phyloP scores from a whole-genome alignment of 306 rosid genomes.

The Pachyrhizus erosus region DNA sequence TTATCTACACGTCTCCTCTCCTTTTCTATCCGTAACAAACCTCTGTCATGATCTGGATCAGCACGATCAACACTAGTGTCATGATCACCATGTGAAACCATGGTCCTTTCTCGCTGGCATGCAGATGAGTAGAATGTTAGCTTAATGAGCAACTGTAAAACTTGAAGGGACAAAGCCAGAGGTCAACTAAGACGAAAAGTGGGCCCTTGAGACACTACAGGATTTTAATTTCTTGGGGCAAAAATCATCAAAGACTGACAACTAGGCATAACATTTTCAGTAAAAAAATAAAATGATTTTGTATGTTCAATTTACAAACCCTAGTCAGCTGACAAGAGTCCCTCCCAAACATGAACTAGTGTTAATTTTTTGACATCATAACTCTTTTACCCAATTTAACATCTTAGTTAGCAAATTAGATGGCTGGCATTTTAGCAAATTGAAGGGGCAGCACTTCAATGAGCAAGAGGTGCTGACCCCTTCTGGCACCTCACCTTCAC shows the following conservation, averaged over 20 bases:
- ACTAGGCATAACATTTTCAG: slow-evolving; percentile 25
- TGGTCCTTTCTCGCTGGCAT: slow-evolving; percentile 76
- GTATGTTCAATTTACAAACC: slow-evolving; percentile 35
- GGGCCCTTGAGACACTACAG: background rate
- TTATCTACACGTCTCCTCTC: slow-evolving; percentile 87
- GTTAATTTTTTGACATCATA: slow-evolving; percentile 18
- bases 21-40: slow-evolving; percentile 71
- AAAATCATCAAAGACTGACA: slow-evolving; percentile 3
- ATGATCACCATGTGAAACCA: slow-evolving; percentile 71
- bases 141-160: slow-evolving; percentile 44
- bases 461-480: slow-evolving; percentile 22
- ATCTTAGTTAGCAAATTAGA: slow-evolving; percentile 31
- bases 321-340: slow-evolving; percentile 35
- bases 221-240: slow-evolving; percentile 24
- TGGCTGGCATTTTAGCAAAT: slow-evolving; percentile 17
- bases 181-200: background rate
- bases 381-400: slow-evolving; percentile 39
- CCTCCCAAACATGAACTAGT: slow-evolving; percentile 10
- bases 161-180: slow-evolving; percentile 15
- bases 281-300: slow-evolving; percentile 23
- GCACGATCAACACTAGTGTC: slow-evolving; percentile 93
- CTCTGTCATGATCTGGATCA: slow-evolving; percentile 77
- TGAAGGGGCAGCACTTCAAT: slow-evolving; percentile 33
- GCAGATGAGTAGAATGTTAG: slow-evolving; percentile 45
- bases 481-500: slow-evolving; percentile 28